Conservation (phyloP, 805 yeast species). For the Pichia nanzhaoensis region DNA sequence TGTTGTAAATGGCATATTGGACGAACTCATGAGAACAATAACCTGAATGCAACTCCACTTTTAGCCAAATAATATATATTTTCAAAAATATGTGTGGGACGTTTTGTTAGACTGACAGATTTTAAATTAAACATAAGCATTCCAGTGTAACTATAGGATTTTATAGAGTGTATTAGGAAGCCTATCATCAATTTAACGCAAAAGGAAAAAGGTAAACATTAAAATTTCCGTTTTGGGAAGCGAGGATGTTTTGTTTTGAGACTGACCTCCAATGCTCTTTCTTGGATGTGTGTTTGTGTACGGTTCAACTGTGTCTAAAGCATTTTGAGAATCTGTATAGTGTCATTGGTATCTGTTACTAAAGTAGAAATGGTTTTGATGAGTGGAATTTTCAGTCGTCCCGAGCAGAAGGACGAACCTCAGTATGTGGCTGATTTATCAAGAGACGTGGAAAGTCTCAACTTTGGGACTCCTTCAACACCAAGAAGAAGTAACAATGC, state of each 20-base stretch:
- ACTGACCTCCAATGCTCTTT: background rate
- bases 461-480: slow-evolving; percentile 25
- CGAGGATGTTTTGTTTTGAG: background rate
- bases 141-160: no score
- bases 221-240: slow-evolving; percentile 4
- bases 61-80: no score
- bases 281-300: no score
- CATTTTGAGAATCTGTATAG: no score
- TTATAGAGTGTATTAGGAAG: background rate
- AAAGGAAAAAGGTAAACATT: slow-evolving; percentile 13
- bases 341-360: no score
- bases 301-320: no score
- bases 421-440: slow-evolving; percentile 29
- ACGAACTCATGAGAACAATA: no score
- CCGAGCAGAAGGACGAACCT: slow-evolving; percentile 21
- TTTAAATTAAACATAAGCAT: no score
- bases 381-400: slow-evolving; percentile 24
- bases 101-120: no score
- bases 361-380: slow-evolving; percentile 23
- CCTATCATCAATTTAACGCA: slow-evolving; percentile 3
- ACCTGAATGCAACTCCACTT: no score
- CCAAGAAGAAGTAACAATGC: slow-evolving; percentile 15
- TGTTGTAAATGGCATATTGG: background rate
- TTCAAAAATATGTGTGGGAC: no score
- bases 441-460: slow-evolving; percentile 29